Percentiles rank a stretch among this genome's conserved stretches.
phyloP scores from a whole-genome alignment of 1,284 basidiomycete species.

The Serendipita sp. region DNA sequence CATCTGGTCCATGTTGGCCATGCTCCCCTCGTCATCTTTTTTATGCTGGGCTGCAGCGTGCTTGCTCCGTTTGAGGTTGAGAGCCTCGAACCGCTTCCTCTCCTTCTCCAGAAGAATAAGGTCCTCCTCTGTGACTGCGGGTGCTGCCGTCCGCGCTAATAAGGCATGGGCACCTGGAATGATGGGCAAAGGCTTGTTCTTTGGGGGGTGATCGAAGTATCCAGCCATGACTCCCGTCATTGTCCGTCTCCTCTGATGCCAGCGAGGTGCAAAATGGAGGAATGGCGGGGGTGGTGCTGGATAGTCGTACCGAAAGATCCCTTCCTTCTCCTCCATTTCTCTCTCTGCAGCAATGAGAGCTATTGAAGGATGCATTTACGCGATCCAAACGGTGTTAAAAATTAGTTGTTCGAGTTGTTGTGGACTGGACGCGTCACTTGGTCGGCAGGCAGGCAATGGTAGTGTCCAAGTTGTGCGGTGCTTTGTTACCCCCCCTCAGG shows the following conservation, averaged over 20 bases:
- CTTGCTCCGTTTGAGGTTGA: not conserved
- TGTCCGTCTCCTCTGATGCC: constrained; percentile 1
- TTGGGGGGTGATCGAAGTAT: not conserved
- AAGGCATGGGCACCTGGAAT: constrained; percentile 2
- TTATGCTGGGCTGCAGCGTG: not conserved
- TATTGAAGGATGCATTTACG: constrained; percentile 4
- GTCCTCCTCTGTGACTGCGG: not conserved
- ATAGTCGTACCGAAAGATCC: not conserved
- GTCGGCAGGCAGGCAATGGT: not conserved
- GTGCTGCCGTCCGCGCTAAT: not conserved
- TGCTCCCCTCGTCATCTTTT: not conserved
- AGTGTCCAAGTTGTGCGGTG: not conserved
- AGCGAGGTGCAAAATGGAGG: constrained; percentile 5
- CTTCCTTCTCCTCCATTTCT: not conserved
- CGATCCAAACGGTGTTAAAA: not conserved
- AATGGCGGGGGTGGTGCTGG: not conserved
- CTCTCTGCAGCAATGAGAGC: not conserved
- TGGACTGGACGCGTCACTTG: not conserved
- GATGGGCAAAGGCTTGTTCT: not conserved
- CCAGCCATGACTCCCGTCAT: constrained; percentile 3
- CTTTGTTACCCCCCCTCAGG: not conserved
- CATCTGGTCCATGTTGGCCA: not conserved
- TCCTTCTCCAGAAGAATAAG: not conserved
- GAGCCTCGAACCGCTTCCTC: not conserved
- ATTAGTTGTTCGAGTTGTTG: not conserved